Percentiles rank a stretch among this genome's conserved stretches.
phyloP scores from a whole-genome alignment of 208 protist species.

The Leishmania aethiopica region DNA sequence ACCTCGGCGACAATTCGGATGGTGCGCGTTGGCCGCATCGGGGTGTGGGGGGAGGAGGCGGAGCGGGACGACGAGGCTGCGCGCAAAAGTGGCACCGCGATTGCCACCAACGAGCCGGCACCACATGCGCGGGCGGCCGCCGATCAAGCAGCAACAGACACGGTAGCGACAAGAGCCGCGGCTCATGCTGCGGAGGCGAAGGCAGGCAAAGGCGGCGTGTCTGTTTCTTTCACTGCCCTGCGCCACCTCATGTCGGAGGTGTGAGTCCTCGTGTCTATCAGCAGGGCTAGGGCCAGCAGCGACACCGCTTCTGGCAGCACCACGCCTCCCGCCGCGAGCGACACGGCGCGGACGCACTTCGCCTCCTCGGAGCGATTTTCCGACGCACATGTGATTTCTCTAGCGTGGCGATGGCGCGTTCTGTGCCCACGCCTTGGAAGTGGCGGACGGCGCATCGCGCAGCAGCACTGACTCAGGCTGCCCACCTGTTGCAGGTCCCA shows the following conservation, averaged over 20 bases:
- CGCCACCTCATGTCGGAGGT: conserved; percentile 25
- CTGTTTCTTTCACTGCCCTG: conserved; percentile 23
- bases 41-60: not conserved
- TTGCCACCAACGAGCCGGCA: not conserved
- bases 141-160: not conserved
- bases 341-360: not conserved
- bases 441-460: not conserved
- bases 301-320: not conserved
- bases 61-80: not conserved
- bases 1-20: not conserved
- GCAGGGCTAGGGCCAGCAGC: conserved; percentile 1
- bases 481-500: not conserved
- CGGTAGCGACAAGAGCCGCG: not conserved
- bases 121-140: not conserved
- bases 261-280: conserved; percentile 11
- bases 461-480: not conserved
- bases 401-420: not conserved
- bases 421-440: not conserved
- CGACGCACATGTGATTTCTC: not conserved
- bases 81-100: not conserved
- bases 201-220: conserved; percentile 4
- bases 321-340: not conserved
- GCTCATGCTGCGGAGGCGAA: not conserved
- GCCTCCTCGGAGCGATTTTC: not conserved
- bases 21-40: not conserved